Conservation (phyloP, 1,284 basidiomycete genomes). For the Sporisorium reilianum region DNA sequence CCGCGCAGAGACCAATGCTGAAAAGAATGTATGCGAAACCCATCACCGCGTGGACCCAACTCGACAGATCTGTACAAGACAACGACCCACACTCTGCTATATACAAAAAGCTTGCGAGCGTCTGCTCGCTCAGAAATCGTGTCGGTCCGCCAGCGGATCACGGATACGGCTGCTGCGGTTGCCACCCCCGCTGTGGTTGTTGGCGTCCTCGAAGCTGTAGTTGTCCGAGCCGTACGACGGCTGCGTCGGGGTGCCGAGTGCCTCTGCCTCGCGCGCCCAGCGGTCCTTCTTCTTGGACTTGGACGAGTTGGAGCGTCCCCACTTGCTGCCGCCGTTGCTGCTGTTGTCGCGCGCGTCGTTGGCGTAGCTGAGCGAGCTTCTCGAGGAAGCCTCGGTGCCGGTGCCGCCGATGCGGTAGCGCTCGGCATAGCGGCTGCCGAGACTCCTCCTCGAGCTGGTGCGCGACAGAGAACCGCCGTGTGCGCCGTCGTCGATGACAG, state of each 20-base stretch:
- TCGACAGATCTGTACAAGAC: background rate
- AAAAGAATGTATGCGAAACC: too few species aligned
- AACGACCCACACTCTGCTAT: too few species aligned
- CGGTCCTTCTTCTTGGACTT: conserved; percentile 51
- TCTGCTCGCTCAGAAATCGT: conserved; percentile 35
- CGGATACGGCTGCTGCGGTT: conserved; percentile 43
- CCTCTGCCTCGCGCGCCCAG: conserved; percentile 53
- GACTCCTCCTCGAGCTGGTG: conserved; percentile 41
- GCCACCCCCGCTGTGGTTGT: conserved; percentile 11
- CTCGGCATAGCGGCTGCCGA: conserved; percentile 54
- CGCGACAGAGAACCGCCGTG: conserved; percentile 37
- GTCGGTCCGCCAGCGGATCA: conserved; percentile 46
- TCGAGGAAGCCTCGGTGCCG: conserved; percentile 39
- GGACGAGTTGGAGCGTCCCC: conserved; percentile 40
- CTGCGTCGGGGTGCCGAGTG: conserved; percentile 34
- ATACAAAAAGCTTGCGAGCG: background rate
- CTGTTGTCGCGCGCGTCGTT: conserved; percentile 23
- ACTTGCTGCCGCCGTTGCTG: conserved; percentile 23
- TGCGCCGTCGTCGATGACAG: conserved; percentile 37
- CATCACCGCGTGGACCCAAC: too few species aligned
- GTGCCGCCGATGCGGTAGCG: conserved; percentile 39
- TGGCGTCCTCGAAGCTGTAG: conserved; percentile 36
- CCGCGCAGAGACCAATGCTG: background rate
- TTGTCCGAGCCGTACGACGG: conserved; percentile 33
- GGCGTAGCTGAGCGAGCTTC: conserved; percentile 46